These are phyloP conservation scores for Trichosporon sp. DNA, from an alignment of 1,284 basidiomycete species.

Conservation along the genomic window DNA sequence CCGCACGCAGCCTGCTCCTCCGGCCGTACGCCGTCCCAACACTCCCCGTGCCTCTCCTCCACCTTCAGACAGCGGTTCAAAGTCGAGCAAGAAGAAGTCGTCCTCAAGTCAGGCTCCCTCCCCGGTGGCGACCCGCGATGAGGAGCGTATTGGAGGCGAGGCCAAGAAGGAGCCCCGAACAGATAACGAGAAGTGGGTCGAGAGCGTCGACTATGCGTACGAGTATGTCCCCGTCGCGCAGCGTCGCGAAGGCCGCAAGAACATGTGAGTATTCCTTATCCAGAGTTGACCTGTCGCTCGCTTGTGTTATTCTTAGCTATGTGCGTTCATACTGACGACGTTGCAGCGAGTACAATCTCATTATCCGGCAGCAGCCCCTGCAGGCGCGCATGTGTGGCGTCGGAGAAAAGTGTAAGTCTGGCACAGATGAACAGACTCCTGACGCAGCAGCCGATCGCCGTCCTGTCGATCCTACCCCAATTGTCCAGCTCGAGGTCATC, in stretches of 20 bases:
- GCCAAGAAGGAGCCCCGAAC: not conserved
- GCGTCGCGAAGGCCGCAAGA: slow-evolving; percentile 17
- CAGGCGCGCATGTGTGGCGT: slow-evolving; percentile 84
- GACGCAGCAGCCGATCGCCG: slow-evolving; percentile 69
- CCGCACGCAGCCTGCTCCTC: not conserved
- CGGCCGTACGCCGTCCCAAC: not conserved
- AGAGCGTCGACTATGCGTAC: slow-evolving; percentile 40
- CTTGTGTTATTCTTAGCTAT: too few relatives aligned
- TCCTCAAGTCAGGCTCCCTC: not conserved
- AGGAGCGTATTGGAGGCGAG: not conserved
- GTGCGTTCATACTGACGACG: not conserved
- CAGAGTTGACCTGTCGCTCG: too few relatives aligned
- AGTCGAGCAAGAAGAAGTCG: not conserved
- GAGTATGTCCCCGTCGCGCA: slow-evolving; percentile 43
- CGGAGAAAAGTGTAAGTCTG: slow-evolving; percentile 66
- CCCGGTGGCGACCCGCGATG: not conserved
- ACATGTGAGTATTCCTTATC: slow-evolving; percentile 31
- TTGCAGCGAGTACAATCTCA: slow-evolving; percentile 66
- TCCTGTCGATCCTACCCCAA: slow-evolving; percentile 92
- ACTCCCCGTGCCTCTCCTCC: not conserved
- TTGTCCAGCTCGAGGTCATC: slow-evolving; percentile 86
- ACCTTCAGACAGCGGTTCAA: not conserved
- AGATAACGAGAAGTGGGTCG: slow-evolving; percentile 22
- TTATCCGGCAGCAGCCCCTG: slow-evolving; percentile 79
- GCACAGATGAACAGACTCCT: slow-evolving; percentile 8